Evolutionary conservation across 2,329 filamentous ascomycete species (phyloP).

Genomic region (Sarocladium oryzae): DNA sequence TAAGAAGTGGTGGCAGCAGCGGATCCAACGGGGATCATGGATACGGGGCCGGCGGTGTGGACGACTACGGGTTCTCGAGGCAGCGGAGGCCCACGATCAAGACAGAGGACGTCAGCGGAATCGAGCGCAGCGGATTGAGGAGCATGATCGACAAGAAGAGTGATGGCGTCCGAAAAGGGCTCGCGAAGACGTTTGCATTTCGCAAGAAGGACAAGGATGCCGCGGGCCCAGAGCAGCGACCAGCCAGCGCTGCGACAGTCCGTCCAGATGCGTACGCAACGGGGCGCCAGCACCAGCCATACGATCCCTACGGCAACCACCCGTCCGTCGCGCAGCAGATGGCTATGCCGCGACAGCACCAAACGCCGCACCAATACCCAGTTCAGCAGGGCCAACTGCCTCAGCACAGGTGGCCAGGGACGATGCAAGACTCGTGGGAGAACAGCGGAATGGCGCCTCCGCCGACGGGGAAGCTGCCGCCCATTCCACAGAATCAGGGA

Average conservation of each 20-base stretch:
- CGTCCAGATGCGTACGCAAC: conserved; percentile 12
- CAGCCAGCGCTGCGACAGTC: conserved; percentile 17
- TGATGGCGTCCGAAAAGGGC: conserved; percentile 45
- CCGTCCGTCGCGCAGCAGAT: conserved; percentile 11
- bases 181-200: conserved; percentile 48
- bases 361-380: conserved; percentile 9
- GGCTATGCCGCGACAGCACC: conserved; percentile 13
- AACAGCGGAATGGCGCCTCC: conserved; percentile 26
- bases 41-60: conserved; percentile 23
- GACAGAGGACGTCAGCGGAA: conserved; percentile 43
- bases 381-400: conserved; percentile 15
- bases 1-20: conserved; percentile 7
- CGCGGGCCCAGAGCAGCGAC: conserved; percentile 13
- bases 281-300: conserved; percentile 11
- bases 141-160: conserved; percentile 48
- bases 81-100: conserved; percentile 36
- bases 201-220: conserved; percentile 39
- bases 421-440: conserved; percentile 15
- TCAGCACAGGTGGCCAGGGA: conserved; percentile 6
- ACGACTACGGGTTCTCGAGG: conserved; percentile 38
- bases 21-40: conserved; percentile 14
- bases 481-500: conserved; percentile 27
- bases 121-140: conserved; percentile 49
- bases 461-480: conserved; percentile 36
- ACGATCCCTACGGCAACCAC: conserved; percentile 12